Evolutionary conservation across 352 stramenopile genomes (phyloP).

Genomic region (Phytophthora cajani): DNA sequence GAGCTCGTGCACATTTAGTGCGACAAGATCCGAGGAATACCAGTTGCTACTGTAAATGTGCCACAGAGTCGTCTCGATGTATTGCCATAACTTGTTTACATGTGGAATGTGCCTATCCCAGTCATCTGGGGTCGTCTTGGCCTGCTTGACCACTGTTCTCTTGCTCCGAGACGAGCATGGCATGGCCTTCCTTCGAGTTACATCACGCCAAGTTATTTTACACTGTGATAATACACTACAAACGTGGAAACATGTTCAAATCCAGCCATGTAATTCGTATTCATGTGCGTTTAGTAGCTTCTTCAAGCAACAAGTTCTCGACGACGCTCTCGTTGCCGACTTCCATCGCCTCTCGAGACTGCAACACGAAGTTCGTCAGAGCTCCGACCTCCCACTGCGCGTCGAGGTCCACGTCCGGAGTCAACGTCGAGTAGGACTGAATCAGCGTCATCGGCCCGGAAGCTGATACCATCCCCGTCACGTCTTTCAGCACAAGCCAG

Average conservation of each 20-base stretch:
- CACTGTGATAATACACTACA: not conserved
- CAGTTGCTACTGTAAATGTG: not conserved
- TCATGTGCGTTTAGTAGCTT: constrained; percentile 11
- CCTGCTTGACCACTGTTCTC: too few species aligned
- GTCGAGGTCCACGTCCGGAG: constrained; percentile 31
- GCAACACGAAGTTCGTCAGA: constrained; percentile 51
- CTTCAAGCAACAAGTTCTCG: constrained; percentile 32
- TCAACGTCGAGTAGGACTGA: constrained; percentile 31
- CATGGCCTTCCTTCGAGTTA: not conserved
- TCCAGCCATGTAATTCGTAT: not conserved
- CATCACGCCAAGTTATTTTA: not conserved
- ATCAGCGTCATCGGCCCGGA: constrained; percentile 17
- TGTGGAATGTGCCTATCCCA: not conserved
- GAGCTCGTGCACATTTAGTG: not conserved
- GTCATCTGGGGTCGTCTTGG: not conserved
- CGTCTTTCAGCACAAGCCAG: constrained; percentile 35
- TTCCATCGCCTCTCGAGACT: constrained; percentile 27
- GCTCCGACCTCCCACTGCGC: constrained; percentile 35
- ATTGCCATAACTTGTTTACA: not conserved
- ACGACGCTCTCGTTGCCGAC: constrained; percentile 24
- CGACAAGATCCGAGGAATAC: not conserved
- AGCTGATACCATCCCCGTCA: not conserved
- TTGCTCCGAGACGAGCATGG: too few species aligned
- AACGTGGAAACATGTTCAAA: not conserved
- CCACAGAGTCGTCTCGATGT: too few species aligned